These are phyloP conservation scores for Oryza australiensis DNA, from an alignment of 176 grass and related monocot species.

Conservation along the genomic window DNA sequence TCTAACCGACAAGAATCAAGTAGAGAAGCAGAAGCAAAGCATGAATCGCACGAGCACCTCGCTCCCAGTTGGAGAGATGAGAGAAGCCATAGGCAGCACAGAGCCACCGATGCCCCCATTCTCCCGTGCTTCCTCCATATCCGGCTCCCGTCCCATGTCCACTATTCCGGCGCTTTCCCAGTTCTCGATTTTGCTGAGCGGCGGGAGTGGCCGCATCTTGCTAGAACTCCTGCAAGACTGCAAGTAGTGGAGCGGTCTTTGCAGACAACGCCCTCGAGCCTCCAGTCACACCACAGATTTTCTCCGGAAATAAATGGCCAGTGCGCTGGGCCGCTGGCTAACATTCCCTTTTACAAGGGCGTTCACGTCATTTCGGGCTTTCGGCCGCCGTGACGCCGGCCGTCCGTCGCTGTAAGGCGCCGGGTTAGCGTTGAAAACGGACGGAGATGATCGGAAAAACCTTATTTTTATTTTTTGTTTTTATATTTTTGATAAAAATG, in stretches of 20 bases:
- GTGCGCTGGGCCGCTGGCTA: neutral
- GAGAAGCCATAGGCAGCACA: conserved; percentile 29
- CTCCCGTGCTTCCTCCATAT: conserved; percentile 5
- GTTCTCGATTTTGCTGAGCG: conserved; percentile 2
- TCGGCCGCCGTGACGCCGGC: neutral
- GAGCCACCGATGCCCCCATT: conserved; percentile 11
- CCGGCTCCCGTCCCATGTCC: conserved; percentile 18
- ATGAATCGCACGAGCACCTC: conserved; percentile 34
- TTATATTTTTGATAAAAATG: too few relatives aligned
- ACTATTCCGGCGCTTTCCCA: neutral
- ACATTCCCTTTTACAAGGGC: neutral
- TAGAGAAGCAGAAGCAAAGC: neutral
- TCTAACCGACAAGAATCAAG: neutral
- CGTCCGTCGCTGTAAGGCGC: conserved; percentile 13
- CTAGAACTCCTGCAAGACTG: neutral
- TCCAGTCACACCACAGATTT: neutral
- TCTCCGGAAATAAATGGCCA: neutral
- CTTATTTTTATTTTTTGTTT: too few relatives aligned
- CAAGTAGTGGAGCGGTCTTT: neutral
- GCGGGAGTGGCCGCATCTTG: neutral
- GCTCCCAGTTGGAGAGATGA: conserved; percentile 43
- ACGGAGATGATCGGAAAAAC: too few relatives aligned
- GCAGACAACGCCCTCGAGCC: conserved; percentile 3
- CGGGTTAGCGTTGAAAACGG: too few relatives aligned
- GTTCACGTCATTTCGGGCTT: conserved; percentile 20